Base-by-base conservation (phyloP, 179 eudicot genomes). In the Gypsophila paniculata region DNA sequence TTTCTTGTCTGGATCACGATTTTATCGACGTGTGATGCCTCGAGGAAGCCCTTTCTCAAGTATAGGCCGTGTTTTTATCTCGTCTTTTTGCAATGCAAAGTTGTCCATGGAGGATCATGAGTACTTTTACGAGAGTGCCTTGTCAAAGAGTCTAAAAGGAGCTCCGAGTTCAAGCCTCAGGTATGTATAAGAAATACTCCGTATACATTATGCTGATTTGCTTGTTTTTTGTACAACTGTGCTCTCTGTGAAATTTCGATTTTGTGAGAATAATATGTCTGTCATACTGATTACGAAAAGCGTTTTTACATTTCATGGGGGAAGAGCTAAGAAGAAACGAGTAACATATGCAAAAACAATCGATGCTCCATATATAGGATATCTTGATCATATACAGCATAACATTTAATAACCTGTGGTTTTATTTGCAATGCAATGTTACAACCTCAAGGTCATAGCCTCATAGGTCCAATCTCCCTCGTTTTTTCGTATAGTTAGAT, bases 21-120 rank as follows among this genome's bases (percentile, higher is more conserved):
- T 70, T 17, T 86, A 83, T 65, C 67, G 77, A 5, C 76, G 58
- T 6, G 70, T 71, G 34, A 57, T 59, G 80, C 82, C 78, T 26
- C 64, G 70, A 59, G 85, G 85, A 26, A 82, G 82, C 58, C 85
- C 80, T 12, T 82, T 82, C 51, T 25, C 61, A 1, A 72, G 80
- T 48, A 70, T 82, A 10, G 80, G 74, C 73, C 80, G 76, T 9
- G 82, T 82, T 48, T 1, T 79, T 3, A 73, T 74, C 23, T 76
- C 85, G 1, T 69, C 80, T 3, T 29, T 76, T 73, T 52, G 69
- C 22, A 79, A 82, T 39, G 71, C 61, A 5, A 72, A 21, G 9
- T 0, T 71, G 34, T 51, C 62, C 3, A 18, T 8, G n/a, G 12
- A 46, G 9, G 52, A 46, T 46, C 58, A 67, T 34, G 74, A 57